These are phyloP conservation scores for Syzygium aqueum DNA, from an alignment of 345 rosid species.

Conservation along the genomic window DNA sequence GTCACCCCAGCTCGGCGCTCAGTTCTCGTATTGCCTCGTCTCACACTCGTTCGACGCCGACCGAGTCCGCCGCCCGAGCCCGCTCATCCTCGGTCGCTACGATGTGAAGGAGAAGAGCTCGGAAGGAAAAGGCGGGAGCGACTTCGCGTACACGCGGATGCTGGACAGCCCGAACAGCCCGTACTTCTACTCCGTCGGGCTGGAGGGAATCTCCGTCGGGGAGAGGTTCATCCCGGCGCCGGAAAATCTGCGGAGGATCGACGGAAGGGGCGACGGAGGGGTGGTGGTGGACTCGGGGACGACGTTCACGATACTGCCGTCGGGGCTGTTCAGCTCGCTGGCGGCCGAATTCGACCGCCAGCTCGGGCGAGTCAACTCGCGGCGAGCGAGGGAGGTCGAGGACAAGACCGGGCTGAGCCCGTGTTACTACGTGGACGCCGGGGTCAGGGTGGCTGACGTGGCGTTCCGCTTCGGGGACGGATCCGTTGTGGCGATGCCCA, in stretches of 20 bases:
- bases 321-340: slow-evolving; percentile 46
- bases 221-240: slow-evolving; percentile 64
- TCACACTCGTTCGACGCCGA: slow-evolving; percentile 84
- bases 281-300: slow-evolving; percentile 94
- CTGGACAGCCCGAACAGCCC: slow-evolving; percentile 72
- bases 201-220: slow-evolving; percentile 75
- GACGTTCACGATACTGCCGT: slow-evolving; percentile 87
- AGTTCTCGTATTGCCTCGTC: slow-evolving; percentile 81
- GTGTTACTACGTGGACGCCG: slow-evolving; percentile 51
- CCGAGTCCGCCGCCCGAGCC: slow-evolving; percentile 56
- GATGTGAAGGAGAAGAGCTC: not conserved
- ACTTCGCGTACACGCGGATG: slow-evolving; percentile 49
- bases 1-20: slow-evolving; percentile 63
- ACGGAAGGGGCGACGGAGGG: slow-evolving; percentile 65
- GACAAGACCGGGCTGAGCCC: slow-evolving; percentile 57
- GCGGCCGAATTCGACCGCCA: slow-evolving; percentile 54
- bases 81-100: slow-evolving; percentile 72
- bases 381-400: slow-evolving; percentile 9
- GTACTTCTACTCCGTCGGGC: slow-evolving; percentile 74
- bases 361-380: slow-evolving; percentile 54
- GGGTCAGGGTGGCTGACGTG: slow-evolving; percentile 36
- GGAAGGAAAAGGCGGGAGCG: not conserved
- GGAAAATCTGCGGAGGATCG: slow-evolving; percentile 37
- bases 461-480: slow-evolving; percentile 56
- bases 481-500: slow-evolving; percentile 69